Evolutionary conservation across 768 basidiomycete species (phyloP), one percentile per base, ranked within the genome.

Genomic region (Agrocybe pediades): DNA sequence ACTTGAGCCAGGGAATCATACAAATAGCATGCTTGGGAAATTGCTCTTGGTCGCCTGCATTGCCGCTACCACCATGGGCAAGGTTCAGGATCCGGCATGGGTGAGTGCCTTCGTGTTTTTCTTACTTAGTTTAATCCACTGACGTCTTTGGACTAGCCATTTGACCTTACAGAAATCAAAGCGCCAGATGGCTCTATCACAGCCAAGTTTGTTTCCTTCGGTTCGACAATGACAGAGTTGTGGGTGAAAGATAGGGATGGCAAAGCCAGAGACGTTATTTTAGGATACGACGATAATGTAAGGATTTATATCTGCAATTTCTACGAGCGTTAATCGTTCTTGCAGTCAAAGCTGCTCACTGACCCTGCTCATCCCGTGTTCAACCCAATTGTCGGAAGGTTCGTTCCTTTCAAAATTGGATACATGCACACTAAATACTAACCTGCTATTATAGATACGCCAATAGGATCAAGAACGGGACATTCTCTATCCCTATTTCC

Each of bases 271-370:
- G 82, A 85, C 62, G 74, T 86, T 9, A 69, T 84, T n/a, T 69
- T 84, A 1, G 83, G 83, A 1, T 85, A 82, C 56, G 82, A 84
- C 56, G 77, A 84, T 58, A 79, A 77, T 51, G 78, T 78, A 45
- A 52, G 70, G n/a, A n/a, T 69, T 58, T 9, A 19, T 25, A 49
- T 25, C 45, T 7, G 17, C 11, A 49, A n/a, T 39, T 16, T 25
- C 47, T 33, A 24, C 23, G 2, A 16, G 11, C 16, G 6, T 33
- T 51, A 16, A 6, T 16, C 26, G 17, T 20, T 23, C 19, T 11
- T 11, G 21, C 23, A 81, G 78, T 68, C 72, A 6, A 59, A 61
- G 11, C 63, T 81, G 29, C 60, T 74, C 26, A 76, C 71, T 3
- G 79, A 82, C 55, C 74, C 74, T 0, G 73, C 62, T 25, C 80